Base-by-base conservation (phyloP, 805 yeast species). In the Nakazawaea ernobii region DNA sequence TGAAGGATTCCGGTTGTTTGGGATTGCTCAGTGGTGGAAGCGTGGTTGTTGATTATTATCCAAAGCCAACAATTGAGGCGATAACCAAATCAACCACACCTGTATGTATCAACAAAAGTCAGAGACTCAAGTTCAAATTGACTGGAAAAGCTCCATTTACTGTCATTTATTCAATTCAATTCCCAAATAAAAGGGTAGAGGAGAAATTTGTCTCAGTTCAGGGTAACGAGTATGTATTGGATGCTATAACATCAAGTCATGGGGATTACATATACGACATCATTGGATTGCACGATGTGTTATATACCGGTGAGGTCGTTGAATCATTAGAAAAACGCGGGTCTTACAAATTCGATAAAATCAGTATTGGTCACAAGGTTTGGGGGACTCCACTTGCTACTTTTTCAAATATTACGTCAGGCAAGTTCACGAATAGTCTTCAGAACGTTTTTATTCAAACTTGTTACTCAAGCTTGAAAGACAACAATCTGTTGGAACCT, bases 251-350 rank as follows among this genome's bases (percentile, higher is more conserved):
- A 0, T 55, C 58, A 4, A 59, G 59, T 24, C 60, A 76, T 46
- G 97, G 97, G 2, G 67, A 63, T 13, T 85, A 84, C 60, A 73
- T 70, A 42, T 84, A 86, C 55, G 62, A 61, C 7, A 78, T 91
- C 56, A 75, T 68, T 29, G 80, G 78, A 2, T 67, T 91, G 1
- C 80, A 74, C 52, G 97, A 91, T 60, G 65, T 80, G 0, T 65
- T 79, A 24, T 91, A 87, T 57, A 64, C 69, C 48, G 74, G 57
- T 57, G 62, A 64, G 48, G 70, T 69, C 47, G 49, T 69, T 29
- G 53, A 58, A 9, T 54, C 58, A 8, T 51, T 63, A n/a, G 45
- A 55, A 57, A 35, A 55, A 52, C 43, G 42, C 11, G 43, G 53
- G 1, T 15, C 44, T 15, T 63, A 68, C 49, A 42, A 39, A 1